phyloP scores from a whole-genome alignment of 352 stramenopile species.

The Globisporangium nodosum region DNA sequence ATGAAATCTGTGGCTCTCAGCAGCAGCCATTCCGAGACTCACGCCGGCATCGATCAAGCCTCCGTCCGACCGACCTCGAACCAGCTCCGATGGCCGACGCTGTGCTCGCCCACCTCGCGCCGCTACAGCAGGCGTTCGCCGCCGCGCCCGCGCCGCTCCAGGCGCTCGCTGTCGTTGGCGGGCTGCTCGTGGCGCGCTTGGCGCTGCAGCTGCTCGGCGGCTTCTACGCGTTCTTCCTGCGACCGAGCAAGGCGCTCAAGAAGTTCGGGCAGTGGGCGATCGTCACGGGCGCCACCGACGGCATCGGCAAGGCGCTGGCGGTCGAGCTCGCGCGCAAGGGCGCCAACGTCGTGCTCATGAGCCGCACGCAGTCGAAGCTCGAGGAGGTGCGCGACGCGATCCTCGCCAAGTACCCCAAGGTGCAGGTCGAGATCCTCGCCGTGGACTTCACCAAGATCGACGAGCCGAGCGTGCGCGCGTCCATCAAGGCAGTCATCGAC shows the following conservation, averaged over 20 bases:
- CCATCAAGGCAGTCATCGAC: conserved; percentile 43
- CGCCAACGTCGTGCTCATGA: conserved; percentile 97
- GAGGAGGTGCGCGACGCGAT: conserved; percentile 93
- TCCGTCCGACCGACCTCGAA: no score
- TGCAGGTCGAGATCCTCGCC: conserved; percentile 83
- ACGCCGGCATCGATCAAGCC: neutral
- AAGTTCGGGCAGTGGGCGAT: conserved; percentile 97
- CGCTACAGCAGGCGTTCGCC: conserved; percentile 24
- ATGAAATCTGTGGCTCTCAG: neutral
- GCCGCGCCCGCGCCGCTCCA: conserved; percentile 36
- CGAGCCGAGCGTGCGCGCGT: conserved; percentile 48
- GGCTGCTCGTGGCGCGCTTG: conserved; percentile 43
- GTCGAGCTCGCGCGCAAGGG: conserved; percentile 96
- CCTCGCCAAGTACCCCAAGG: conserved; percentile 85
- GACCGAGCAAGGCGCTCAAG: conserved; percentile 90
- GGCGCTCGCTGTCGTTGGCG: conserved; percentile 35
- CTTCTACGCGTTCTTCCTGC: conserved; percentile 89
- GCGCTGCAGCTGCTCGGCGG: conserved; percentile 40
- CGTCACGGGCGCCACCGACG: conserved; percentile 95
- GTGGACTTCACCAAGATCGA: conserved; percentile 95
- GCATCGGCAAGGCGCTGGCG: conserved; percentile 89
- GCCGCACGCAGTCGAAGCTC: conserved; percentile 94
- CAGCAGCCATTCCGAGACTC: conserved; percentile 4
- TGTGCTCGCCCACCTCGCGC: conserved; percentile 14
- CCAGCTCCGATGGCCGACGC: conserved; percentile 4